These are phyloP conservation scores for Aspergillus leporis DNA, from an alignment of 495 filamentous ascomycete species.

Conservation along the genomic window DNA sequence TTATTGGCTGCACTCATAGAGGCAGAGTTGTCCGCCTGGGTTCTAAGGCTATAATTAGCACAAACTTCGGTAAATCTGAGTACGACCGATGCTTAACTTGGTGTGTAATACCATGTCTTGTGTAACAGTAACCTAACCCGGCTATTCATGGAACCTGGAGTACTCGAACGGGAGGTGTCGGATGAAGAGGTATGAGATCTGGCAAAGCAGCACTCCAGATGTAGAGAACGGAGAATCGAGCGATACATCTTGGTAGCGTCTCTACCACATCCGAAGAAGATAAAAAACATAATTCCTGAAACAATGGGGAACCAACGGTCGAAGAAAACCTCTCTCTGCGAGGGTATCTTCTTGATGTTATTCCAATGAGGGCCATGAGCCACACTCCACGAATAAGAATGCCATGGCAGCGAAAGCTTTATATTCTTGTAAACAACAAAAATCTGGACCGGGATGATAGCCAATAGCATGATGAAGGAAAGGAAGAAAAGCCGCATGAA, in stretches of 20 bases:
- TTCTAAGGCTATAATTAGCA: constrained; percentile 6
- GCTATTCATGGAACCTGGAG: constrained; percentile 22
- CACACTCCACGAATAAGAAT: constrained; percentile 53
- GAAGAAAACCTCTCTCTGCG: constrained; percentile 52
- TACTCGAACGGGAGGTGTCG: constrained; percentile 13
- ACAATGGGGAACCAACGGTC: constrained; percentile 69
- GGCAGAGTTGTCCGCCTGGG: constrained; percentile 9
- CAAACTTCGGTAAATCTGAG: not conserved
- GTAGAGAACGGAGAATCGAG: constrained; percentile 32
- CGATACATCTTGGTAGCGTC: constrained; percentile 78
- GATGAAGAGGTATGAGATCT: constrained; percentile 13
- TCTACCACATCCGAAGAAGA: constrained; percentile 78
- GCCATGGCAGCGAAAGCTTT: constrained; percentile 30
- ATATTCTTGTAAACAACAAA: constrained; percentile 63
- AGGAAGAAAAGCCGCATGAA: constrained; percentile 80
- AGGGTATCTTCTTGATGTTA: constrained; percentile 61
- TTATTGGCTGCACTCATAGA: not conserved
- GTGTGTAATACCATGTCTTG: constrained; percentile 15
- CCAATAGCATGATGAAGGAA: constrained; percentile 63
- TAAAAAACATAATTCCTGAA: constrained; percentile 61
- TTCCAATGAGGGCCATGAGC: constrained; percentile 60
- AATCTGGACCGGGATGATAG: constrained; percentile 63
- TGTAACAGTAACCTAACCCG: constrained; percentile 32
- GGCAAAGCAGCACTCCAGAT: constrained; percentile 30
- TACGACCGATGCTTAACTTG: constrained; percentile 20